Base-by-base conservation (phyloP, 2,329 filamentous ascomycete genomes). In the Lecanicillium sp. region DNA sequence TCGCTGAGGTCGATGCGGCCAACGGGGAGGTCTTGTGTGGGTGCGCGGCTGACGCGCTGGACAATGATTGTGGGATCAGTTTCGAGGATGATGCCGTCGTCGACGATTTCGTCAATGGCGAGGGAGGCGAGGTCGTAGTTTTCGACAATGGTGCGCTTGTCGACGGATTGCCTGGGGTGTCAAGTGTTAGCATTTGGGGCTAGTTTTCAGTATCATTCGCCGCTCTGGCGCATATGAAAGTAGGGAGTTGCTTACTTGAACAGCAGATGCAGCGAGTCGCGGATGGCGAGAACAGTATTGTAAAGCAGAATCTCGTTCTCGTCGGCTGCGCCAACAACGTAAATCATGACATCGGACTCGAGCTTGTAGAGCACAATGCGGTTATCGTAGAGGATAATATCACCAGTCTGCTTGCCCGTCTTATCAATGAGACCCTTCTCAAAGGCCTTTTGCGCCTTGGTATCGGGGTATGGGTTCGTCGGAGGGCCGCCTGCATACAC, bases 221-320 rank as follows among this genome's bases (percentile, higher is more conserved):
- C 13, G 28, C 18, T 4, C 16, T 29, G 33, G 29, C n/a, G 32
- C 18, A 11, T 18, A 13, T 14, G 11, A 15, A 4, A 11, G 18
- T 14, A 18, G 28, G 9, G 8, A 29, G 25, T 13, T 2, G 53
- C 78, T 45, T 68, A 94, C 89, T 95, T 95, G 58, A 96, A 85
- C 29, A 95, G 68, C 37, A 96, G 82, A 58, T 90, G 87, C 53
- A 96, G 70, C 36, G 85, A 83, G 67, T 96, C 92, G 50, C 92
- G 73, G 51, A 96, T 67, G n/a, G 88, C 87, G 41, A 96, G 70
- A 38, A 96, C 79, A 35, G 94, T 89, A 59, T 90, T 95, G 70
- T 95, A 96, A 37, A 98, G 74, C 60, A 98, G 70, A 40, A 98
- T 85, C 68, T 98, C 92, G 63, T 96, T 98, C 74, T 98, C 92